Evolutionary conservation across 768 basidiomycete species (phyloP).

Genomic region (Calvatia gigantea): DNA sequence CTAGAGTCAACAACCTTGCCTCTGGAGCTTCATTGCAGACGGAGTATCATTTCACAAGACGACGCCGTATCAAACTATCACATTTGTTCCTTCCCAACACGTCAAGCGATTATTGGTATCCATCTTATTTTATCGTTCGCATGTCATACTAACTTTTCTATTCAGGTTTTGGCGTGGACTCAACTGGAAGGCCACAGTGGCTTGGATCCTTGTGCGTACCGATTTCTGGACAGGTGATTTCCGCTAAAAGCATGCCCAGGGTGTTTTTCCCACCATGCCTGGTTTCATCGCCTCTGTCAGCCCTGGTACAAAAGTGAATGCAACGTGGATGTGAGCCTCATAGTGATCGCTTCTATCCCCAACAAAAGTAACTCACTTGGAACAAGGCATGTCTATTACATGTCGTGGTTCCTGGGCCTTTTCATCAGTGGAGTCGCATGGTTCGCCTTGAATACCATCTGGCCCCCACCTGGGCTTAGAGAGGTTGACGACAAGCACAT

Average conservation of each 20-base stretch:
- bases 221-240: neutral
- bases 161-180: constrained; percentile 18
- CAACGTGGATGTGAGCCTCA: constrained; percentile 21
- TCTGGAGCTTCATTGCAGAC: constrained; percentile 11
- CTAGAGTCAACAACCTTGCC: neutral
- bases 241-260: constrained; percentile 13
- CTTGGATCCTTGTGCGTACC: constrained; percentile 22
- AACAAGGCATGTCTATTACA: constrained; percentile 22
- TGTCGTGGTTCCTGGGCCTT: constrained; percentile 23
- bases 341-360: neutral
- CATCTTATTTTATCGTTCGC: too few relatives aligned
- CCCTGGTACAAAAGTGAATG: constrained; percentile 14
- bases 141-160: too few relatives aligned
- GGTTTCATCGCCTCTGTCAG: constrained; percentile 24
- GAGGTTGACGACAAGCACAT: constrained; percentile 17
- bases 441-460: constrained; percentile 19
- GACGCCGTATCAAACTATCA: constrained; percentile 22
- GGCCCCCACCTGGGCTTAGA: constrained; percentile 22
- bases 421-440: constrained; percentile 21
- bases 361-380: neutral
- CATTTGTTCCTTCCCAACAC: constrained; percentile 24
- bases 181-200: constrained; percentile 19
- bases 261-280: constrained; percentile 27
- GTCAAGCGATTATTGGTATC: constrained; percentile 27
- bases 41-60: constrained; percentile 25